A percentile compares a stretch with the other conserved stretches of the same genome.
Evolutionary conservation across 768 basidiomycete genomes (phyloP).

Genomic region (Rhodotorula toruloides): DNA sequence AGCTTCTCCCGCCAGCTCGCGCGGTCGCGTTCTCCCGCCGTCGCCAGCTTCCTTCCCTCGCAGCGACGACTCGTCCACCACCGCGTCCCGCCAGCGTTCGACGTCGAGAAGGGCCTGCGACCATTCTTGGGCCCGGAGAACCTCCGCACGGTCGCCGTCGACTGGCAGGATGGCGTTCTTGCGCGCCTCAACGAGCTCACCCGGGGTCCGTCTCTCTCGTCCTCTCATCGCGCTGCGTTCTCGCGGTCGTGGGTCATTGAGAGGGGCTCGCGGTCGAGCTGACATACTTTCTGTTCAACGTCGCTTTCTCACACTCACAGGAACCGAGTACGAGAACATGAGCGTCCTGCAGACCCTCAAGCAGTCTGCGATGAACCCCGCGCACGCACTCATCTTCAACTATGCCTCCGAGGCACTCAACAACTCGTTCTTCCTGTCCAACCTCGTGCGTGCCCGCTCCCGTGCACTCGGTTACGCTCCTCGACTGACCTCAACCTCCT

Average conservation of each 20-base stretch:
- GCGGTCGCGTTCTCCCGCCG: not conserved
- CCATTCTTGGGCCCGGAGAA: slow-evolving; percentile 71
- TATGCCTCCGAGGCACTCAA: slow-evolving; percentile 89
- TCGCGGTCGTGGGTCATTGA: not conserved
- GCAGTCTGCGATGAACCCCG: slow-evolving; percentile 57
- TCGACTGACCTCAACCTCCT: not conserved
- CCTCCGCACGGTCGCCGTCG: slow-evolving; percentile 64
- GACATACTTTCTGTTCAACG: too few species aligned
- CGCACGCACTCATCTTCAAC: slow-evolving; percentile 70
- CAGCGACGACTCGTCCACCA: slow-evolving; percentile 38
- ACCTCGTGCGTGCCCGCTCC: slow-evolving; percentile 60
- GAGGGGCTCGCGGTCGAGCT: slow-evolving; percentile 10
- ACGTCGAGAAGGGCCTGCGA: slow-evolving; percentile 65
- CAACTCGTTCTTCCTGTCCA: slow-evolving; percentile 88
- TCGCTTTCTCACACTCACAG: slow-evolving; percentile 46
- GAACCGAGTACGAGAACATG: slow-evolving; percentile 56
- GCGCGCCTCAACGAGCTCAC: slow-evolving; percentile 70
- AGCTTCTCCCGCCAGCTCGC: not conserved
- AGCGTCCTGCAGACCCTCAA: slow-evolving; percentile 69
- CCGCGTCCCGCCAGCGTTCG: slow-evolving; percentile 58
- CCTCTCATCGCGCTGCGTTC: not conserved
- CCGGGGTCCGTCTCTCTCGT: slow-evolving; percentile 54
- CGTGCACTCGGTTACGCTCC: not conserved
- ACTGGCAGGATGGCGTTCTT: slow-evolving; percentile 80
- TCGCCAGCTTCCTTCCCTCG: not conserved